Evolutionary conservation across 371 early-diverging fungal species (phyloP).

Genomic region (Dichotomocladium elegans): DNA sequence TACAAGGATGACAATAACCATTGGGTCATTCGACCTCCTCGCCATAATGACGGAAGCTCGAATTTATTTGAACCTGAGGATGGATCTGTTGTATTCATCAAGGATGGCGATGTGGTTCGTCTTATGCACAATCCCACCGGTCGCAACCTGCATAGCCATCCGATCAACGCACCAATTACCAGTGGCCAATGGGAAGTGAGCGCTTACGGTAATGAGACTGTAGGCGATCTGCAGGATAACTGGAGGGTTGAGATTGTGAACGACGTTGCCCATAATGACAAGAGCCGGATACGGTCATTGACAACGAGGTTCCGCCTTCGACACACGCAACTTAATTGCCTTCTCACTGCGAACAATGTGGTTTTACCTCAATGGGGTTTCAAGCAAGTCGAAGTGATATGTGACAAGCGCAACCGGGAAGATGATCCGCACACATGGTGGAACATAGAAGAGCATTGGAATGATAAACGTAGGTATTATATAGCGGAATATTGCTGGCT

Average conservation of each 20-base stretch:
- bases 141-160: slow-evolving; percentile 84
- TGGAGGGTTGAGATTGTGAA: slow-evolving; percentile 90
- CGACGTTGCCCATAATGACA: slow-evolving; percentile 37
- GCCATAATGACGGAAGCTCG: slow-evolving; percentile 22
- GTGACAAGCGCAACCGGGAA: slow-evolving; percentile 69
- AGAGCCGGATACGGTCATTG: slow-evolving; percentile 65
- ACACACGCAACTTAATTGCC: slow-evolving; percentile 78
- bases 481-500: neutral
- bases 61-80: slow-evolving; percentile 35
- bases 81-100: slow-evolving; percentile 54
- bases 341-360: slow-evolving; percentile 73
- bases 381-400: slow-evolving; percentile 93
- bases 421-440: slow-evolving; percentile 74
- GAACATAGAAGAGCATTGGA: slow-evolving; percentile 95
- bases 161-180: slow-evolving; percentile 82
- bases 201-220: slow-evolving; percentile 70
- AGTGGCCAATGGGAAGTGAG: slow-evolving; percentile 83
- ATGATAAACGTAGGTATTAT: slow-evolving; percentile 53
- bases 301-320: slow-evolving; percentile 88
- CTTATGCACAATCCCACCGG: slow-evolving; percentile 74
- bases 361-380: slow-evolving; percentile 98
- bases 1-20: slow-evolving; percentile 98
- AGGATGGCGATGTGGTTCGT: slow-evolving; percentile 82
- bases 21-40: slow-evolving; percentile 70
- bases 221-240: slow-evolving; percentile 82